Evolutionary conservation across 2,329 filamentous ascomycete species (phyloP).

Genomic region (Simplicillium aogashimaense): DNA sequence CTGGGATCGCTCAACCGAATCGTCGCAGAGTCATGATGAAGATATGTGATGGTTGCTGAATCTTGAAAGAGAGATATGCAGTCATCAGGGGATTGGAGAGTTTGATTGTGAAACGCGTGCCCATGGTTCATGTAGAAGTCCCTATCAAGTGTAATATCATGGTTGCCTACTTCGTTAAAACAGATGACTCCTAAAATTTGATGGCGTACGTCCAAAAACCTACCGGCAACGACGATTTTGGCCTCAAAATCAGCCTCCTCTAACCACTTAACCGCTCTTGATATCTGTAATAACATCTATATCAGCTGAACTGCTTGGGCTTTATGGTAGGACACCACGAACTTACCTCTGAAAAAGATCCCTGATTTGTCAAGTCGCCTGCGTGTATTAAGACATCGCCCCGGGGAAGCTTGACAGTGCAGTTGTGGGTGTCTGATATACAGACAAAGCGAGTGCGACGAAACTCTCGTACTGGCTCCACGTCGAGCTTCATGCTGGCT

Average conservation of each 20-base stretch:
- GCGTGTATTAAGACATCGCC: slow-evolving; percentile 70
- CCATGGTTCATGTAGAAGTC: slow-evolving; percentile 48
- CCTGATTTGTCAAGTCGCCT: slow-evolving; percentile 68
- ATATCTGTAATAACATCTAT: slow-evolving; percentile 28
- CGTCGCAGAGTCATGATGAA: slow-evolving; percentile 45
- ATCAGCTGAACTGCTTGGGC: slow-evolving; percentile 5
- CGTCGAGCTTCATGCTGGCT: too few species aligned
- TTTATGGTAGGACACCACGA: not conserved
- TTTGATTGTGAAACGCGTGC: slow-evolving; percentile 44
- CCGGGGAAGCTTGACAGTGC: slow-evolving; percentile 51
- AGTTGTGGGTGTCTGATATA: slow-evolving; percentile 69
- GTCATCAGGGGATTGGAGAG: slow-evolving; percentile 37
- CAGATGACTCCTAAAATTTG: not conserved
- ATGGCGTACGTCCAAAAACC: not conserved
- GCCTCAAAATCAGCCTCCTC: slow-evolving; percentile 56
- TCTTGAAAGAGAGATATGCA: slow-evolving; percentile 45
- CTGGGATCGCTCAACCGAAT: slow-evolving; percentile 42
- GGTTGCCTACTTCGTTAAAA: slow-evolving; percentile 46
- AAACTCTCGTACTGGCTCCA: too few species aligned
- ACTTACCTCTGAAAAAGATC: slow-evolving; percentile 43
- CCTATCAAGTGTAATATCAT: slow-evolving; percentile 63
- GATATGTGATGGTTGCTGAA: slow-evolving; percentile 51
- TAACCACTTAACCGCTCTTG: slow-evolving; percentile 56
- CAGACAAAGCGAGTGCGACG: slow-evolving; percentile 58
- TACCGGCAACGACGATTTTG: slow-evolving; percentile 63